Evolutionary conservation across 768 basidiomycete species (phyloP), one percentile per base, ranked within the genome.

Genomic region (Clitopilus passeckerianus): DNA sequence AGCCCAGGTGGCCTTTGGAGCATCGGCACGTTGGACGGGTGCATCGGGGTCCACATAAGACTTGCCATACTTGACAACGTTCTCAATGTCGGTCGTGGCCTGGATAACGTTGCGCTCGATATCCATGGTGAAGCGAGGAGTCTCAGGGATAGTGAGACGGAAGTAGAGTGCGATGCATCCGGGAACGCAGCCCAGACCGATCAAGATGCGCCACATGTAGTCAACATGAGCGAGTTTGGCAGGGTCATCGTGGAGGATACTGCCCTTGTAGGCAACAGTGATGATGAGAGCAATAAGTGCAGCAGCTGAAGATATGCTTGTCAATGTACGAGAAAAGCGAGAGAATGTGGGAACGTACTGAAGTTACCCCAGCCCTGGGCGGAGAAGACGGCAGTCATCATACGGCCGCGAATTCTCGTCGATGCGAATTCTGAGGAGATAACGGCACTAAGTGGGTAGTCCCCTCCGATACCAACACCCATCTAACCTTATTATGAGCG

Each of bases 71-170:
- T 77, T 74, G 52, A 94, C 62, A 58, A 91, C 89, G 52, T 80
- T 78, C 59, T 87, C 80, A 62, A 93, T 90, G 65, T 95, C 93
- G 30, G 79, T 73, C 0, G 84, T 58, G 6, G 92, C 93, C 68
- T 89, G 90, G 41, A 82, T 76, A 46, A 95, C 75, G 71, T 95
- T 93, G 54, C 89, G 80, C 72, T 94, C 91, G 60, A 95, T 83
- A 77, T 95, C 93, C 89, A 95, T 94, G 60, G 93, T 96, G 72
- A 81, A 84, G 63, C 93, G 91, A 24, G 93, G 93, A 0, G 93
- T 95, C 71, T 95, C 93, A 2, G 93, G 91, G 67, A 95, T 94
- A 23, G 93, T 94, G 34, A 95, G 81, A 70, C 93, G 91, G 88
- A 91, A 95, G 78, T 93, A 95, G 55, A 95, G 84, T 18, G 91